Evolutionary conservation across 768 basidiomycete species (phyloP).

Genomic region (Boletus vermiculosoides): DNA sequence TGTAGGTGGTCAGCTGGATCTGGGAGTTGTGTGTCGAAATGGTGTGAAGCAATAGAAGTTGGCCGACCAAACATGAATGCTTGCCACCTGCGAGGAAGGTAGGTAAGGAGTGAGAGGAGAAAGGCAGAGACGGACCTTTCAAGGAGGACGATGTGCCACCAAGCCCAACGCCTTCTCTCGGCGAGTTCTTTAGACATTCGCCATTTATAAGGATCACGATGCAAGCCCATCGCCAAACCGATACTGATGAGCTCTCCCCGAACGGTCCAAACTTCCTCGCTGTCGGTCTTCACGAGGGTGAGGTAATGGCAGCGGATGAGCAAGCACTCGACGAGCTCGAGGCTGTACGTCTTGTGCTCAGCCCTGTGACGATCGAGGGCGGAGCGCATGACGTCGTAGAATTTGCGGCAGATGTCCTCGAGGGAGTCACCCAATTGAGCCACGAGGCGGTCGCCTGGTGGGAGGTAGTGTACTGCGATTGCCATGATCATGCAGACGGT

Average conservation of each 20-base stretch:
- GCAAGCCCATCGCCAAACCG: slow-evolving; percentile 79
- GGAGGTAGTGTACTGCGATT: slow-evolving; percentile 70
- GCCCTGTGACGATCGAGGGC: slow-evolving; percentile 62
- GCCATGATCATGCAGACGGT: slow-evolving; percentile 77
- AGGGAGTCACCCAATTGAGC: slow-evolving; percentile 49
- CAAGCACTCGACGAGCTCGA: slow-evolving; percentile 76
- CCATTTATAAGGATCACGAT: slow-evolving; percentile 83
- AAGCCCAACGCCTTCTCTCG: slow-evolving; percentile 82
- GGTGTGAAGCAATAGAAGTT: slow-evolving; percentile 70
- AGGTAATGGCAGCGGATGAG: slow-evolving; percentile 72
- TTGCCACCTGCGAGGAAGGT: slow-evolving; percentile 61
- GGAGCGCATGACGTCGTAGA: slow-evolving; percentile 65
- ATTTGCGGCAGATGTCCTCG: slow-evolving; percentile 62
- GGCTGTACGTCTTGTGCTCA: slow-evolving; percentile 57
- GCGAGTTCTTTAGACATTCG: slow-evolving; percentile 66
- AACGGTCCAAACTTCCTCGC: slow-evolving; percentile 79
- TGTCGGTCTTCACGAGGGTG: slow-evolving; percentile 68
- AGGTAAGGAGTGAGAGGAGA: slow-evolving; percentile 3
- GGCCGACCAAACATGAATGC: slow-evolving; percentile 86
- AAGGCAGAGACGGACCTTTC: slow-evolving; percentile 56
- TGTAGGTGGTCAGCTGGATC: slow-evolving; percentile 50
- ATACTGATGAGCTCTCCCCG: slow-evolving; percentile 72
- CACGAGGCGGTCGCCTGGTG: slow-evolving; percentile 60
- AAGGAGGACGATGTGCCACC: slow-evolving; percentile 85
- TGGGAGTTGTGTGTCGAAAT: slow-evolving; percentile 80